These are phyloP conservation scores for Pinus tabuliformis DNA, from an alignment of 75 land plant genomes.

Conservation along the genomic window DNA sequence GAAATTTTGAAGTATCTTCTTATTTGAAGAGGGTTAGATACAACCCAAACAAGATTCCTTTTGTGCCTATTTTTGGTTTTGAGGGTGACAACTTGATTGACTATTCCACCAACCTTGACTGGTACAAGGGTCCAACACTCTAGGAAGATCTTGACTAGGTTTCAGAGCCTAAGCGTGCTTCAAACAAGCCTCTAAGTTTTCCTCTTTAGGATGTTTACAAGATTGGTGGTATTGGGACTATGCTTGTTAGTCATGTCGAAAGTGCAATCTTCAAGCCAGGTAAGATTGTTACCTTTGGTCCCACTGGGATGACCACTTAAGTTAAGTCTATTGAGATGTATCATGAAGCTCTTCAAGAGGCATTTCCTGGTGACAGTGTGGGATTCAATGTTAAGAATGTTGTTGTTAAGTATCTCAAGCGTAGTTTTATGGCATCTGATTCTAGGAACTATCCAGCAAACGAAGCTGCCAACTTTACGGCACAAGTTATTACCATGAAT, in stretches of 20 bases:
- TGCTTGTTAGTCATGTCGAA: slow-evolving; percentile 52
- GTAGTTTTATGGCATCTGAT: slow-evolving; percentile 41
- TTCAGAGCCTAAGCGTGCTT: slow-evolving; percentile 39
- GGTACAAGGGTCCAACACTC: slow-evolving; percentile 62
- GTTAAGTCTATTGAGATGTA: slow-evolving; percentile 50
- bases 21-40: too few species aligned
- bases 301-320: slow-evolving; percentile 49
- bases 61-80: slow-evolving; percentile 51
- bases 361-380: slow-evolving; percentile 45
- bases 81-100: slow-evolving; percentile 57
- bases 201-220: slow-evolving; percentile 47
- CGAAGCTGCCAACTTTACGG: slow-evolving; percentile 41
- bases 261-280: slow-evolving; percentile 38
- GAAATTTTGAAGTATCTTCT: slow-evolving; percentile 22
- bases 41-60: slow-evolving; percentile 46
- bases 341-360: slow-evolving; percentile 36
- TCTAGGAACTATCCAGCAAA: slow-evolving; percentile 47
- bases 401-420: slow-evolving; percentile 48
- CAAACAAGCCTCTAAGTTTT: slow-evolving; percentile 40
- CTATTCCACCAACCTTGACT: slow-evolving; percentile 47
- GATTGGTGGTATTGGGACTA: slow-evolving; percentile 53
- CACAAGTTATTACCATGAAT: slow-evolving; percentile 14
- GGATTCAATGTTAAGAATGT: slow-evolving; percentile 55
- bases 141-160: slow-evolving; percentile 40
- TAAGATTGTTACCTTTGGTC: slow-evolving; percentile 46